A percentile compares a stretch with the other conserved stretches of the same genome.
Evolutionary conservation across 2,329 filamentous ascomycete species (phyloP).

Genomic region (Pseudogymnoascus sp.): DNA sequence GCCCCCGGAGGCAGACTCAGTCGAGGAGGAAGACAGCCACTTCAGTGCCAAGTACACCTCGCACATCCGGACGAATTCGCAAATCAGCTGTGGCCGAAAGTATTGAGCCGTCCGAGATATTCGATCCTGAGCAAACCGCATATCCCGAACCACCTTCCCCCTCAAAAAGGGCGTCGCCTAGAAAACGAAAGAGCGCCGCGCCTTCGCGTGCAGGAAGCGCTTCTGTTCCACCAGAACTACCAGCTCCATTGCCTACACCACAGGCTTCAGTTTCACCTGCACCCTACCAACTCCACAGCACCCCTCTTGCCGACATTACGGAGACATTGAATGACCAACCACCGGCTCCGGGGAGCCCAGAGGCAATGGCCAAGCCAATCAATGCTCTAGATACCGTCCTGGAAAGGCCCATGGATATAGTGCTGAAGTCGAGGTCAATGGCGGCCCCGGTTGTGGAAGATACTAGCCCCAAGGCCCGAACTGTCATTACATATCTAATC

Average conservation of each 20-base stretch:
- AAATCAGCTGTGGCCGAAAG: slow-evolving; percentile 36
- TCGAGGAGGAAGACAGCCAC: slow-evolving; percentile 41
- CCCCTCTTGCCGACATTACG: slow-evolving; percentile 68
- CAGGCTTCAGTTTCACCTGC: slow-evolving; percentile 49
- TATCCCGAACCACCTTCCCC: slow-evolving; percentile 44
- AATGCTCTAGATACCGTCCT: slow-evolving; percentile 68
- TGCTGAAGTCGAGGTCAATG: slow-evolving; percentile 72
- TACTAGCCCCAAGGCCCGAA: slow-evolving; percentile 68
- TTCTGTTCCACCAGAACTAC: slow-evolving; percentile 27
- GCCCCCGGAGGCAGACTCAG: slow-evolving; percentile 43
- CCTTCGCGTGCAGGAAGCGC: slow-evolving; percentile 22
- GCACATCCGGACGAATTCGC: slow-evolving; percentile 34
- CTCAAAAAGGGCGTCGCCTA: slow-evolving; percentile 47
- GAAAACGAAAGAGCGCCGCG: slow-evolving; percentile 58
- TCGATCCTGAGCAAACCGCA: slow-evolving; percentile 46
- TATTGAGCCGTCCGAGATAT: slow-evolving; percentile 52
- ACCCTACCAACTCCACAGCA: slow-evolving; percentile 40
- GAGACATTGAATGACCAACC: slow-evolving; percentile 54
- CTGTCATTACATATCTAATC: slow-evolving; percentile 86
- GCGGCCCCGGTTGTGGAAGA: slow-evolving; percentile 62
- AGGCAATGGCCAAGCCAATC: slow-evolving; percentile 57
- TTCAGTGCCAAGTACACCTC: slow-evolving; percentile 22
- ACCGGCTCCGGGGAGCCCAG: slow-evolving; percentile 36
- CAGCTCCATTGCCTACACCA: slow-evolving; percentile 39
- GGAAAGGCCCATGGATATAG: slow-evolving; percentile 88